Conservation (phyloP, 2,329 filamentous ascomycete genomes). For the Aspergillus arachidicola region DNA sequence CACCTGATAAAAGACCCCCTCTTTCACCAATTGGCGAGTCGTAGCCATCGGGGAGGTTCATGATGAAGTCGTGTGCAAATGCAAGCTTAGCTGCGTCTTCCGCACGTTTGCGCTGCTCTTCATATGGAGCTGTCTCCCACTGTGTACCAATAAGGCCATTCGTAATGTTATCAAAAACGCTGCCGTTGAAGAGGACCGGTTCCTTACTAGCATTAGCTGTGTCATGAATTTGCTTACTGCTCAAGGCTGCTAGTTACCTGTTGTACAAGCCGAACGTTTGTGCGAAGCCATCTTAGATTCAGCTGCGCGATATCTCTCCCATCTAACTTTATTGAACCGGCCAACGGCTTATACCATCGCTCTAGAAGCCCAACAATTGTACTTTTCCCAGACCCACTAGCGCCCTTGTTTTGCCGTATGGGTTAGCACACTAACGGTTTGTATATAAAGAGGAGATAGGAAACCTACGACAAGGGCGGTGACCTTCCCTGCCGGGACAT, state of each 20-base stretch:
- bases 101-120: slow-evolving; percentile 3
- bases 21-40: slow-evolving; percentile 82
- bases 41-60: slow-evolving; percentile 73
- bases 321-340: slow-evolving; percentile 42
- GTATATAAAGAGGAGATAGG: background rate
- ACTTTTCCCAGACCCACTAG: slow-evolving; percentile 73
- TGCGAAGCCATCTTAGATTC: slow-evolving; percentile 29
- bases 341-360: slow-evolving; percentile 64
- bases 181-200: slow-evolving; percentile 78
- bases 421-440: background rate
- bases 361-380: slow-evolving; percentile 73
- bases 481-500: slow-evolving; percentile 42
- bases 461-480: slow-evolving; percentile 54
- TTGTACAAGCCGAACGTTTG: slow-evolving; percentile 25
- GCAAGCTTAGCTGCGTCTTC: slow-evolving; percentile 25
- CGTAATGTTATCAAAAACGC: slow-evolving; percentile 78
- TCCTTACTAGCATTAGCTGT: slow-evolving; percentile 49
- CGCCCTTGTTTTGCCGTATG: slow-evolving; percentile 47
- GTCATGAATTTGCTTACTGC: background rate
- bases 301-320: slow-evolving; percentile 37
- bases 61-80: slow-evolving; percentile 80
- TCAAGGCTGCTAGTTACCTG: slow-evolving; percentile 40
- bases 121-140: slow-evolving; percentile 9
- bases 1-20: slow-evolving; percentile 79
- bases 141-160: slow-evolving; percentile 54